Percentiles rank a stretch among this genome's conserved stretches.
Evolutionary conservation across 495 filamentous ascomycete species (phyloP).

Genomic region (Penicillium dipodomyicola): DNA sequence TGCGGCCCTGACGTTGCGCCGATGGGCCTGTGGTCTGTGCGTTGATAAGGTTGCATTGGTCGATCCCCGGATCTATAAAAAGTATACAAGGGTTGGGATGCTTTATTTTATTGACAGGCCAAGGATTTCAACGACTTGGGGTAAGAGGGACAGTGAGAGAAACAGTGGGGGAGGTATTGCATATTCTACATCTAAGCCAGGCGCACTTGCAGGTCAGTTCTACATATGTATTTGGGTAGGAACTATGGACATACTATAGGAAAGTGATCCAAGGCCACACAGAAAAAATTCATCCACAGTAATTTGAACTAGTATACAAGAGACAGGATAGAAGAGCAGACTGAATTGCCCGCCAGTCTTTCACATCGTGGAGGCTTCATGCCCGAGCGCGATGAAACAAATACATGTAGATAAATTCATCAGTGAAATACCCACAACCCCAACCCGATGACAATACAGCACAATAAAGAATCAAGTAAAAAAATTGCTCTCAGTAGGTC

Average conservation of each 20-base stretch:
- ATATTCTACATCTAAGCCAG: background rate
- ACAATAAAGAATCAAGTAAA: background rate
- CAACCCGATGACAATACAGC: background rate
- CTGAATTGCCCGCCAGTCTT: background rate
- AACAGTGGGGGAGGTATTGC: too few species aligned
- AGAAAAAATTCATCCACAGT: background rate
- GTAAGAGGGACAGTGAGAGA: too few species aligned
- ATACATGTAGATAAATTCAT: background rate
- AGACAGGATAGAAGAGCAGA: background rate
- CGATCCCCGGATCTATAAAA: conserved; percentile 1
- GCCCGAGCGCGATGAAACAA: background rate
- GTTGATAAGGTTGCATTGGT: background rate
- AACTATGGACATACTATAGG: background rate
- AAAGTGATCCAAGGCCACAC: too few species aligned
- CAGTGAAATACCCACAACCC: background rate
- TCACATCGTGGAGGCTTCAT: background rate
- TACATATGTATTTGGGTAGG: too few species aligned
- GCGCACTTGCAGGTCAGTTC: background rate
- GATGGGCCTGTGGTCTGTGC: conserved; percentile 5
- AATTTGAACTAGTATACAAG: background rate
- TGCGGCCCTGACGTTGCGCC: background rate
- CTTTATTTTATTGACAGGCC: background rate
- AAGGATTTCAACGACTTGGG: background rate
- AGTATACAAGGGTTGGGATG: background rate
- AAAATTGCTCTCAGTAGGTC: conserved; percentile 2